Conservation (phyloP, 202 grass and related monocot species). For the Schoenoplectus tabernaemontani region DNA sequence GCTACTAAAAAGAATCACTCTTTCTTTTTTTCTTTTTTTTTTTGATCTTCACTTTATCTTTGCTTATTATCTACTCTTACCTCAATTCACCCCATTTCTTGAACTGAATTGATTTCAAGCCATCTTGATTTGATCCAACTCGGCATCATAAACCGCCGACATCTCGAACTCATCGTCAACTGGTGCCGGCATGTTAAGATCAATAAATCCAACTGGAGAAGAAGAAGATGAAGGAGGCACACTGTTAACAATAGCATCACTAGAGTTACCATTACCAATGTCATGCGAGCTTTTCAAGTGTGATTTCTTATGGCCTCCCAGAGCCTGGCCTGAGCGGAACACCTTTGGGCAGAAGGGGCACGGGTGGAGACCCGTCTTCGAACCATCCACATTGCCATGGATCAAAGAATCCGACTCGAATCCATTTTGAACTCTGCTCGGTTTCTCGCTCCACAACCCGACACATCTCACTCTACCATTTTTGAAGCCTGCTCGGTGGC, state of each 20-base stretch:
- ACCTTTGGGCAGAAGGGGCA: constrained; percentile 83
- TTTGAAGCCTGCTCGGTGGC: constrained; percentile 75
- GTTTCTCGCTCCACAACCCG: constrained; percentile 7
- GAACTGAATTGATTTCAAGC: neutral
- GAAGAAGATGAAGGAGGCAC: constrained; percentile 28
- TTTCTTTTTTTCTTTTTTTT: neutral
- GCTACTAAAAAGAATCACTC: constrained; percentile 13
- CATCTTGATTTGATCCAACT: constrained; percentile 34
- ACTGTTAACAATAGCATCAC: constrained; percentile 21
- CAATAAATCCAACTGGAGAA: constrained; percentile 32
- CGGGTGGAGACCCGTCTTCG: constrained; percentile 30
- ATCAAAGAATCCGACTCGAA: neutral
- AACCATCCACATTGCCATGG: neutral
- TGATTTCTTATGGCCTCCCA: constrained; percentile 90
- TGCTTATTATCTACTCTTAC: constrained; percentile 16
- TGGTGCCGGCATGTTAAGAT: constrained; percentile 70
- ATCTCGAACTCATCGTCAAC: constrained; percentile 77
- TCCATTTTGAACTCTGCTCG: neutral
- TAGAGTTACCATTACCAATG: constrained; percentile 6
- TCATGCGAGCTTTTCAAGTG: constrained; percentile 28
- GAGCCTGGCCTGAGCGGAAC: constrained; percentile 77
- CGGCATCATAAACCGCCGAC: constrained; percentile 66
- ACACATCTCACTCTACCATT: constrained; percentile 56
- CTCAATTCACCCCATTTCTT: neutral
- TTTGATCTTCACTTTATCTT: constrained; percentile 21